Evolutionary conservation across 1,284 basidiomycete genomes (phyloP), one percentile per base, ranked within the genome.

Genomic region (Sanghuangporus weigelae): DNA sequence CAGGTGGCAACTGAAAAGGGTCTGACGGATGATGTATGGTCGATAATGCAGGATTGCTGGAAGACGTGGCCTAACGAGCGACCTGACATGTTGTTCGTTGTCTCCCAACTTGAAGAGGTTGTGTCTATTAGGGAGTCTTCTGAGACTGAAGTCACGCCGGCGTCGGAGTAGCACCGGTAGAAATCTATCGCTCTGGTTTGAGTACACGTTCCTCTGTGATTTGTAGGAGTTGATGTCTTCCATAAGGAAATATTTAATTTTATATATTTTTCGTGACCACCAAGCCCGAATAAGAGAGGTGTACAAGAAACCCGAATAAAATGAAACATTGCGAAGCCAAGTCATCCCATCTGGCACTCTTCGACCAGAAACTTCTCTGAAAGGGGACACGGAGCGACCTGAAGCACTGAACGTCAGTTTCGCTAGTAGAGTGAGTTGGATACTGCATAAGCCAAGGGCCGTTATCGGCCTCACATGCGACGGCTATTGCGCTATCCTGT

Each of bases 401-500:
- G 23, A 51, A 11, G 23, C 21, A 23, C 19, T 21, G 12, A 31
- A 31, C 12, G 16, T n/a, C 21, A 51, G 21, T 8, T 26, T 26
- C 7, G 26, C 7, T 26, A 8, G 26, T 23, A 31, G 10, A n/a
- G 23, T 23, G 6, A 35, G 26, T 14, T 6, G 14, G 35, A 6
- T 39, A 63, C 61, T 58, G 55, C 23, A 63, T 36, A 21, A 53
- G 55, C 61, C 56, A 63, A 31, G 58, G 42, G 23, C 50, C 61
- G 38, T 63, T 48, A 38, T 57, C 35, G 19, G 55, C 61, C 44
- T 26, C 51, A 48, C 61, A 63, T 11, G 61, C 55, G 5, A 55
- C 61, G 19, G 61, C 61, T 14, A 55, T 58, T 63, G 56, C 61
- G 10, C 61, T 55, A 51, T 46, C 55, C 55, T 57, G 42, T 55